Base-by-base conservation (phyloP, 768 basidiomycete species). In the Suillus clintonianus region DNA sequence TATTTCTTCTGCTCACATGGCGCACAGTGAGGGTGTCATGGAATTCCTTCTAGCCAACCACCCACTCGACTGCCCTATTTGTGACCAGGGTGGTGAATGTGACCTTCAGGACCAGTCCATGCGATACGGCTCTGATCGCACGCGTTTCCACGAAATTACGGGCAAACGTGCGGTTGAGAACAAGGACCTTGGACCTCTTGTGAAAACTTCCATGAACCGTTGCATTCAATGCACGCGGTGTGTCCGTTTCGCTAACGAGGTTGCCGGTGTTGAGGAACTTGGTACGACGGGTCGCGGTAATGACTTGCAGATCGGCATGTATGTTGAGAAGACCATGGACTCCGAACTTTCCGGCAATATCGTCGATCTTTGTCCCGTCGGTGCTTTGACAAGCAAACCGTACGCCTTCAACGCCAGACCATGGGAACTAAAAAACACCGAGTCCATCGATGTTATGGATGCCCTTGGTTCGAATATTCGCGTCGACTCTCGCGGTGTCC, bases 141-240 rank as follows among this genome's bases (percentile, higher is more conserved):
- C 94, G 1, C 90, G 97, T 50, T 98, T 98, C 87, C 97, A 99
- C 80, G 97, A 99, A 80, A 94, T 98, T 57, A 87, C 94, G 3
- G 97, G 97, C 69, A 99, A 99, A 79, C 94, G 97, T 61, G 97
- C 97, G 0, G 92, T 97, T 19, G 97, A 98, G 79, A 91, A 99
- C 84, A 99, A 99, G 82, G 91, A 99, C 74, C 85, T 99, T 32
- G 97, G 97, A 1, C 97, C 97, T 8, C 86, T 99, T 51, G 95
- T 99, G 75, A 99, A 99, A 84, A 98, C 97, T 2, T 93, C 90
- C 63, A 98, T 98, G 97, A 97, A 94, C 79, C 89, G 97, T 43
- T 99, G 97, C 80, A 99, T 99, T 70, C 97, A 99, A 77, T 99
- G 97, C 80, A 99, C 97, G 5, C 94, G 97, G 64, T 99, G 97